These are phyloP conservation scores for Lepidopterella palustris DNA, from an alignment of 495 filamentous ascomycete species.

Conservation along the genomic window DNA sequence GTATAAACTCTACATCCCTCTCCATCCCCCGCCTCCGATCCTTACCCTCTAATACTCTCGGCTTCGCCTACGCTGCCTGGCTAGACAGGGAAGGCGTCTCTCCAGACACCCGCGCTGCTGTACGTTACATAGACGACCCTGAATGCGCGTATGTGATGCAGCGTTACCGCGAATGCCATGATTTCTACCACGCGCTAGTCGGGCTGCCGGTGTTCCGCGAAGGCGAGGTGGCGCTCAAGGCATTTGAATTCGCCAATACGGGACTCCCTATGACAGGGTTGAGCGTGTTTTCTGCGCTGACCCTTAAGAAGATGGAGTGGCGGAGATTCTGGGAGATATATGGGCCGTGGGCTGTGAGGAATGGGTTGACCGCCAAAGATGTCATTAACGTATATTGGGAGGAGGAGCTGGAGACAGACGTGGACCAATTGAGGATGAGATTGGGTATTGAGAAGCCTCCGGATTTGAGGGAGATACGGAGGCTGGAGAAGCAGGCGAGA, in stretches of 20 bases:
- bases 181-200: slow-evolving; percentile 96
- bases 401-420: slow-evolving; percentile 82
- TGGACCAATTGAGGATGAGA: slow-evolving; percentile 63
- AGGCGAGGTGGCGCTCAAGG: slow-evolving; percentile 91
- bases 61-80: slow-evolving; percentile 80
- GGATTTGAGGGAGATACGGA: slow-evolving; percentile 76
- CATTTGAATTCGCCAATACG: slow-evolving; percentile 94
- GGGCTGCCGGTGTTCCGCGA: slow-evolving; percentile 87
- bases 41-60: slow-evolving; percentile 68
- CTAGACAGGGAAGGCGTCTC: slow-evolving; percentile 86
- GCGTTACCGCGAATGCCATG: slow-evolving; percentile 93
- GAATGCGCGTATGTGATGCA: slow-evolving; percentile 99
- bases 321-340: slow-evolving; percentile 66
- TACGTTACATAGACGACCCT: slow-evolving; percentile 86
- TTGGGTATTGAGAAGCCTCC: slow-evolving; percentile 83
- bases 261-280: slow-evolving; percentile 91
- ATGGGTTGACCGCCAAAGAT: slow-evolving; percentile 69
- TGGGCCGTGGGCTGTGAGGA: slow-evolving; percentile 83
- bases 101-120: slow-evolving; percentile 74
- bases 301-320: slow-evolving; percentile 71
- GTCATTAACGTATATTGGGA: slow-evolving; percentile 99
- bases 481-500: slow-evolving; percentile 58
- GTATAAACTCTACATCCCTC: slow-evolving; percentile 75
- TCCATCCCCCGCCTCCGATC: slow-evolving; percentile 61
- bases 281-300: slow-evolving; percentile 60